These are phyloP conservation scores for Barnettozyma vustinii DNA, from an alignment of 805 yeast species.

Conservation along the genomic window DNA sequence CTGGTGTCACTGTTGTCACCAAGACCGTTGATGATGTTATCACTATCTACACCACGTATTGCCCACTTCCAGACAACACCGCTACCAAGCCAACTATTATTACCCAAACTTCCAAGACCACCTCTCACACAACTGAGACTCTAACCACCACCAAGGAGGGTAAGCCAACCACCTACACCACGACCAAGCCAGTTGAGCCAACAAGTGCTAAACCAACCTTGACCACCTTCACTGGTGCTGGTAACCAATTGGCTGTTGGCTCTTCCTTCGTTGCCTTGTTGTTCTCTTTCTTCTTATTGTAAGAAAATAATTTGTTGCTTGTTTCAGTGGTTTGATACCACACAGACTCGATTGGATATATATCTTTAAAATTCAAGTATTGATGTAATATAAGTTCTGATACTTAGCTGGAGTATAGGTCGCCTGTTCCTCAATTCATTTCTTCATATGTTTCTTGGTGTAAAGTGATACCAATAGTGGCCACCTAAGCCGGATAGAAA, in stretches of 20 bases:
- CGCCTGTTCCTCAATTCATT: too few relatives aligned
- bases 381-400: too few relatives aligned
- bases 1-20: slow-evolving; percentile 28
- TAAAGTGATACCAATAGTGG: too few relatives aligned
- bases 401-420: too few relatives aligned
- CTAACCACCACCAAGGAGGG: neutral
- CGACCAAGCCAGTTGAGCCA: neutral
- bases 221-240: slow-evolving; percentile 12
- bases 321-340: too few relatives aligned
- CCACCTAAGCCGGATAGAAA: too few relatives aligned
- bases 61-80: slow-evolving; percentile 11
- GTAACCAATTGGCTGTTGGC: slow-evolving; percentile 8
- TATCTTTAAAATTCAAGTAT: neutral
- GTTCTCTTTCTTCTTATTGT: slow-evolving; percentile 7
- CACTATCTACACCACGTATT: slow-evolving; percentile 26
- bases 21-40: slow-evolving; percentile 25
- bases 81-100: neutral
- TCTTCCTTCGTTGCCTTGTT: slow-evolving; percentile 6
- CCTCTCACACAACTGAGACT: neutral
- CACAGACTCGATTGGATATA: too few relatives aligned
- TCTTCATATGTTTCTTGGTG: too few relatives aligned
- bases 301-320: neutral
- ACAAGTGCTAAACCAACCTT: neutral
- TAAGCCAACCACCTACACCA: neutral
- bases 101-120: neutral